Base-by-base conservation (phyloP, 805 yeast genomes). In the Saccharomycopsis fibuligera region DNA sequence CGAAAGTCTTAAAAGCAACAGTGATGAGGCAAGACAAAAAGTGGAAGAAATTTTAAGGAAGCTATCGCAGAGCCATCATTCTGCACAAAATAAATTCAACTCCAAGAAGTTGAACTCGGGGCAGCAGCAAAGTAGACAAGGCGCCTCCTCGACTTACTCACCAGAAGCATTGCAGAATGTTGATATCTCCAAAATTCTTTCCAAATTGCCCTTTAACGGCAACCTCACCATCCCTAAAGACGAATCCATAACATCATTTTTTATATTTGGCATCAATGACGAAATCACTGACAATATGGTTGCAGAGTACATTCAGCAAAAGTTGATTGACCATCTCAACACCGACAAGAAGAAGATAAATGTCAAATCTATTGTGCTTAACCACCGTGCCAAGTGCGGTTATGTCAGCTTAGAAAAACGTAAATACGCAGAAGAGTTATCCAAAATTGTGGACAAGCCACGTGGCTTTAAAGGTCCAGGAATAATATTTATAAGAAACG, bases 241-340 rank as follows among this genome's bases (percentile, higher is more conserved):
- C 45, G 51, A 59, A 3, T 57, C 62, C 0, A 58, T 76, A n/a
- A 73, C 70, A 45, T 74, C 89, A 0, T 74, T 88, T 46, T 88
- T 89, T 60, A 59, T 89, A 17, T 86, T 81, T 64, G 96, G 96
- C 1, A 68, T 87, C 17, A 81, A 75, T 51, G 76, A 78, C 3
- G 78, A 79, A 14, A 60, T 83, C 5, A 83, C 95, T 0, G 87
- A 82, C 56, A 81, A 79, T 62, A 65, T 67, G 45, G 67, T 88
- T 14, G 60, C 76, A 16, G 77, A 77, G 5, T 69, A 62, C 53
- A 78, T 83, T 48, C 67, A 67, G 33, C 59, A 65, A 23, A 61
- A 61, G 31, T 25, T 44, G 19, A n/a, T 29, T 2, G 12, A 25
- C 14, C 21, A 16, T 12, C n/a, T 33, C 10, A 8, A 6, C 16